Evolutionary conservation across 768 basidiomycete species (phyloP), one percentile per base, ranked within the genome.

Genomic region (Strobilomyces confusus): DNA sequence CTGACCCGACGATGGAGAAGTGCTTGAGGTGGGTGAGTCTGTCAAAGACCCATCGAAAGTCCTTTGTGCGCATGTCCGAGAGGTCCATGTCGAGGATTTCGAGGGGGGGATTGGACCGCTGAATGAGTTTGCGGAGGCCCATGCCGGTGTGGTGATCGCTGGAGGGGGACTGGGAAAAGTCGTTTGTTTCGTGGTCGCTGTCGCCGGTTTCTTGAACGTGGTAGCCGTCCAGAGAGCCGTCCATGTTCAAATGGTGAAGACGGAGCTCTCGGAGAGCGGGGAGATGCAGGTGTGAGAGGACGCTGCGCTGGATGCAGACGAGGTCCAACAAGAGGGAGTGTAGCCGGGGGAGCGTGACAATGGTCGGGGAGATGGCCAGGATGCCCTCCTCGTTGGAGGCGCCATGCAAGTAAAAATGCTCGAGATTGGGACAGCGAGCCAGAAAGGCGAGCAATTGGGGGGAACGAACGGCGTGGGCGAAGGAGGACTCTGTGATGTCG

Each of bases 61-160:
- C 89, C 70, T 89, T 90, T 30, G 87, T 90, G 42, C 87, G 84
- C 81, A 89, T 84, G 69, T 90, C 89, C 49, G 85, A 84, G 59
- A 83, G 86, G 61, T 90, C 84, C 88, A 91, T 90, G 63, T 85
- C 79, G 22, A 90, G 78, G 30, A 82, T 67, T 44, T 75, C 75
- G 37, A 91, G 70, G 14, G 85, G 85, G 3, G 89, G 89, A 45
- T 72, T 72, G 52, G 77, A 84, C 11, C 84, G 80, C 9, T 69
- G 62, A 30, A 89, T 76, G 50, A 91, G 77, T 42, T 72, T 76
- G 26, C 89, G 82, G 20, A 91, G 70, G 12, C 89, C 89, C 86
- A 89, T 87, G 20, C 89, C 89, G 3, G 86, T 90, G 20, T 85
- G 85, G 44, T 78, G 83, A 66, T 90, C 89, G 49, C 85, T 90